Conservation (phyloP, 139 green algal species). For the Chlorella sp. region DNA sequence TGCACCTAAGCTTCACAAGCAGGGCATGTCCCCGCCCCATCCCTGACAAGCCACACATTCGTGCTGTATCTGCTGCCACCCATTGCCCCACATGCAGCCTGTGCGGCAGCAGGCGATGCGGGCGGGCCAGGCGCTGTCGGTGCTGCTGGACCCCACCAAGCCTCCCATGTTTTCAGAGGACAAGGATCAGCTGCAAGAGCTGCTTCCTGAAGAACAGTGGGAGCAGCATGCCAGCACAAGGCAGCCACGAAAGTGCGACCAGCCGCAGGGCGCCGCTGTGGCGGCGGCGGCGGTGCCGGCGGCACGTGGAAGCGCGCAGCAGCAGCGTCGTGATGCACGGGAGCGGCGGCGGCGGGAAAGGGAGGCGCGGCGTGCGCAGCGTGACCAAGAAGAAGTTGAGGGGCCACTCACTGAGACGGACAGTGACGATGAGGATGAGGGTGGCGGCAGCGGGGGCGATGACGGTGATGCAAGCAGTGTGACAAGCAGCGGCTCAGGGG, state of each 20-base stretch:
- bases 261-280: not conserved
- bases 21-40: not conserved
- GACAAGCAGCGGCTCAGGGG: not conserved
- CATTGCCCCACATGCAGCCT: conserved; percentile 8
- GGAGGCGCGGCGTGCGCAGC: not conserved
- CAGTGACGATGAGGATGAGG: conserved; percentile 48
- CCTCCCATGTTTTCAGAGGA: conserved; percentile 64
- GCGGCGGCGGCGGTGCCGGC: not conserved
- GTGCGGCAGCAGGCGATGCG: conserved; percentile 68
- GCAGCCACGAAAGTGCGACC: not conserved
- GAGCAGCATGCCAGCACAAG: not conserved
- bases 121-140: conserved; percentile 57
- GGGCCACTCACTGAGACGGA: conserved; percentile 43
- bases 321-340: not conserved
- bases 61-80: not conserved
- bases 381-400: not conserved
- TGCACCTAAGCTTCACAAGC: not conserved
- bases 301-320: not conserved
- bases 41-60: not conserved
- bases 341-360: not conserved
- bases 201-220: conserved; percentile 54
- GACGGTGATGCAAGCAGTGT: not conserved
- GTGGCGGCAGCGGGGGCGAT: not conserved
- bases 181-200: conserved; percentile 44
- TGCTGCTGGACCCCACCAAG: conserved; percentile 54